These are phyloP conservation scores for Baudoinia panamericana DNA, from an alignment of 495 filamentous ascomycete species.

Conservation along the genomic window DNA sequence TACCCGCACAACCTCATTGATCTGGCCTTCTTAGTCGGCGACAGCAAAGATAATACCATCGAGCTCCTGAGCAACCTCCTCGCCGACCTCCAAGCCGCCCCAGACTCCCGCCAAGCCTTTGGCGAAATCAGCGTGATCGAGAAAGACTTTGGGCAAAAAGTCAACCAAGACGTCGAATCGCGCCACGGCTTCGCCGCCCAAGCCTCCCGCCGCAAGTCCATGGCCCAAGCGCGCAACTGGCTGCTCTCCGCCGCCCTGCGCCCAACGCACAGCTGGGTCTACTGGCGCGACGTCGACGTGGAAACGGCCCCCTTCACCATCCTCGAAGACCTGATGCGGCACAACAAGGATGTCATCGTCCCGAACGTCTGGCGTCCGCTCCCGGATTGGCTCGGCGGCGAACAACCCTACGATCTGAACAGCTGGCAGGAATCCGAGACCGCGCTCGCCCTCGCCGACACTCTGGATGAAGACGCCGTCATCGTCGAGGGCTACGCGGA, in stretches of 20 bases:
- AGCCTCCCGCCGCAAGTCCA: constrained; percentile 81
- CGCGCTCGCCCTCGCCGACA: constrained; percentile 83
- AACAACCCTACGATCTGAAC: constrained; percentile 97
- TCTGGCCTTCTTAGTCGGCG: constrained; percentile 90
- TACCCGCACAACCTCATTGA: constrained; percentile 96
- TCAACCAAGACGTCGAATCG: constrained; percentile 95
- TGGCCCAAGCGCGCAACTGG: constrained; percentile 98
- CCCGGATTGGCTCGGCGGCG: constrained; percentile 96
- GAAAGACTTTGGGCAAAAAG: constrained; percentile 98
- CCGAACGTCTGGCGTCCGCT: constrained; percentile 98
- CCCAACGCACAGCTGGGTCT: constrained; percentile 97
- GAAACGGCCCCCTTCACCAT: constrained; percentile 95
- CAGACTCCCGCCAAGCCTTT: constrained; percentile 66
- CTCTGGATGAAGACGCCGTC: constrained; percentile 93
- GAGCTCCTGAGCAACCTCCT: constrained; percentile 58
- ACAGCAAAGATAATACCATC: constrained; percentile 90
- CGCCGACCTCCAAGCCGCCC: constrained; percentile 64
- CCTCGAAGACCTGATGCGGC: constrained; percentile 93
- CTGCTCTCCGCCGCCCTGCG: constrained; percentile 82
- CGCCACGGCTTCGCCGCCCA: constrained; percentile 96
- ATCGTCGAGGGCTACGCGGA: constrained; percentile 99
- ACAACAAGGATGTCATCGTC: constrained; percentile 97
- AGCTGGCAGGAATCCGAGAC: constrained; percentile 99
- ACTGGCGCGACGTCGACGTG: constrained; percentile 98
- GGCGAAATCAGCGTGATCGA: constrained; percentile 96